Evolutionary conservation across 2,329 filamentous ascomycete genomes (phyloP), one percentile per base, ranked within the genome.

Genomic region (Talaromyces funiculosus): DNA sequence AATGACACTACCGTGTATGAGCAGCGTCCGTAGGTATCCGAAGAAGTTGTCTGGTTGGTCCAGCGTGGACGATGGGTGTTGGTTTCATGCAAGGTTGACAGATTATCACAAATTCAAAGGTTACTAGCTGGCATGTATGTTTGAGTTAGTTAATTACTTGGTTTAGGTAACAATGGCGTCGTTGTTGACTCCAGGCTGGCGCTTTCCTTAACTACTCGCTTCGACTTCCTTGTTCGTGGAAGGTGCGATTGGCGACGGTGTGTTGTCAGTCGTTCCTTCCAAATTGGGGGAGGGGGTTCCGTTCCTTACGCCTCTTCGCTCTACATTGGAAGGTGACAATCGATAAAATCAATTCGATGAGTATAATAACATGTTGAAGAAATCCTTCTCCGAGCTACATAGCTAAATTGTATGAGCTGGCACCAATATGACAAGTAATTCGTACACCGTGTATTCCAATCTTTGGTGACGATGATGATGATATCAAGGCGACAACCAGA

Each of bases 51-150:
- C n/a, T 24, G 43, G 43, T 51, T 51, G 47, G 47, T n/a, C 35
- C 29, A 51, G 47, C n/a, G 10, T 18, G 22, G 16, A 29, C 43
- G 24, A 47, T 9, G 16, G 10, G 14, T 20, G 51, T 54, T 54
- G 51, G 47, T 24, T 54, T 40, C 51, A 54, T 54, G 51, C 51
- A 54, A 40, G 51, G 35, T 29, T 38, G 51, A 26, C 22, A 54
- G 35, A 54, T 10, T 40, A 35, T 54, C 51, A 54, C 51, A 54
- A 37, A 54, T 35, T 38, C 51, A 53, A 38, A 47, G 31, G n/a
- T 35, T 38, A 22, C 35, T 35, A 38, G n/a, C n/a, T n/a, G n/a
- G 51, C 51, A 33, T 35, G n/a, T 42, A 20, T 16, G 18, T 14
- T 14, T 33, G 31, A 40, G 38, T 38, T 38, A 18, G 37, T 20